phyloP scores from a whole-genome alignment of 2,329 filamentous ascomycete species.

The Teratosphaeria gauchensis region DNA sequence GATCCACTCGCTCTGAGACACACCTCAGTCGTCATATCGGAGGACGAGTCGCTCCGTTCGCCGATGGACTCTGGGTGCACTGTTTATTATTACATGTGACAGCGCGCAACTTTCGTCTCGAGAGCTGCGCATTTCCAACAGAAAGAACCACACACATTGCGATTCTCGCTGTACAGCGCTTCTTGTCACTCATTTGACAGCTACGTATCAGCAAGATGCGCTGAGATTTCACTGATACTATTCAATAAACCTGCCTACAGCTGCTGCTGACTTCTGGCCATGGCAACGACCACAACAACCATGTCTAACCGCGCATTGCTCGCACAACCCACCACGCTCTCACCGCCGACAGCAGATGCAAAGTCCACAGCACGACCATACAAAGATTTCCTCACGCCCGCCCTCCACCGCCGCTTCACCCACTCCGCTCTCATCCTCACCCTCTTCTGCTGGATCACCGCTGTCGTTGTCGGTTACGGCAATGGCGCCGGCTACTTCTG shows the following conservation, averaged over 20 bases:
- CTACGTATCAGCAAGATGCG: background rate
- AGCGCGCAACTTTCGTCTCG: conserved; percentile 5
- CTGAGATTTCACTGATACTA: background rate
- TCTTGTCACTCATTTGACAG: background rate
- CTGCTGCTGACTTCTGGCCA: background rate
- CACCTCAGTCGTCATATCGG: background rate
- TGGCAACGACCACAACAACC: conserved; percentile 1
- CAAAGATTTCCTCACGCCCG: conserved; percentile 83
- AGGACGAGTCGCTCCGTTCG: background rate
- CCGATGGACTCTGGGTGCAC: background rate
- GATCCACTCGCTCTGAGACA: background rate
- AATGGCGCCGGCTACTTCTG: conserved; percentile 53
- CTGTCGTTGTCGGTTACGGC: conserved; percentile 52
- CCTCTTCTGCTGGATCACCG: conserved; percentile 61
- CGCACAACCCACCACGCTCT: background rate
- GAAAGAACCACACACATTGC: background rate
- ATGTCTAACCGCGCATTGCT: background rate
- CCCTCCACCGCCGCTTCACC: conserved; percentile 77
- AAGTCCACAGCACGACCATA: conserved; percentile 53
- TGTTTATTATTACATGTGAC: conserved; percentile 12
- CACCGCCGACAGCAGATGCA: conserved; percentile 11
- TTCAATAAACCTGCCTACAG: background rate
- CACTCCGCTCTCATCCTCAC: conserved; percentile 63
- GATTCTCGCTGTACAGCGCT: background rate
- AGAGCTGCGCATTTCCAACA: background rate